Conservation (phyloP, 331 rosid genomes). For the Acacia concinna region DNA sequence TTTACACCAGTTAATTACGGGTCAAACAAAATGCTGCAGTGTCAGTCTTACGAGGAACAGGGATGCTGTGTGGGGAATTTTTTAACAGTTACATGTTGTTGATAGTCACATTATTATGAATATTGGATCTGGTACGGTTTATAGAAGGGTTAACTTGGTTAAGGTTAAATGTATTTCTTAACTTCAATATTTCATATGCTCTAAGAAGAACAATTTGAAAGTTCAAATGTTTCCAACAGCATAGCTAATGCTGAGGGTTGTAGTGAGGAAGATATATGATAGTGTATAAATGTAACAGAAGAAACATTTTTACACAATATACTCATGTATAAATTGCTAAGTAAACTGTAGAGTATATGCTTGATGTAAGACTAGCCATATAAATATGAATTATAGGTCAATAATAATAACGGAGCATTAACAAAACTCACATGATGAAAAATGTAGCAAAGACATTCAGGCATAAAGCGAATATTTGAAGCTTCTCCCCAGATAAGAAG, state of each 20-base stretch:
- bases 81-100: not conserved
- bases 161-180: slow-evolving; percentile 9
- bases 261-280: not conserved
- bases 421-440: slow-evolving; percentile 79
- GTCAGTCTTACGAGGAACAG: not conserved
- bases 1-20: not conserved
- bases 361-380: not conserved
- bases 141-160: not conserved
- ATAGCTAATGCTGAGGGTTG: not conserved
- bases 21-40: not conserved
- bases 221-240: not conserved
- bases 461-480: slow-evolving; percentile 97
- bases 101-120: not conserved
- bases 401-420: slow-evolving; percentile 1
- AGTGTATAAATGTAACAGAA: slow-evolving; percentile 8
- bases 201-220: slow-evolving; percentile 6
- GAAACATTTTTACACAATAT: slow-evolving; percentile 16
- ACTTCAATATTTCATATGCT: not conserved
- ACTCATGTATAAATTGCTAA: not conserved
- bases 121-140: not conserved
- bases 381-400: slow-evolving; percentile 26
- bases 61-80: not conserved
- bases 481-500: slow-evolving; percentile 99
- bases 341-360: slow-evolving; percentile 11
- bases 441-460: slow-evolving; percentile 96